These are phyloP conservation scores for Talaromyces rugulosus DNA, from an alignment of 2,329 filamentous ascomycete genomes.

Conservation along the genomic window DNA sequence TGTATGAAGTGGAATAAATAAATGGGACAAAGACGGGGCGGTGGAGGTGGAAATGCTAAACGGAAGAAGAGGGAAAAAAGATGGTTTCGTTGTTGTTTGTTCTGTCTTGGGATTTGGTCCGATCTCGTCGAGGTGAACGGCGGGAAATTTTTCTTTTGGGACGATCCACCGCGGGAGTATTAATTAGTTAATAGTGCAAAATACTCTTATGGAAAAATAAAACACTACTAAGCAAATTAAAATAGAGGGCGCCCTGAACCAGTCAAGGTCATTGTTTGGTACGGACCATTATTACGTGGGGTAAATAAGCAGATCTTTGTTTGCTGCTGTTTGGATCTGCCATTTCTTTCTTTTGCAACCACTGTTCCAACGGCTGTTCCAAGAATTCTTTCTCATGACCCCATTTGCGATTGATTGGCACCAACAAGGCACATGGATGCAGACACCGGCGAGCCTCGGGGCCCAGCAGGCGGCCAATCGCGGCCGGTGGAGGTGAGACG, in stretches of 20 bases:
- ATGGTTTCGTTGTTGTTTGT: constrained; percentile 14
- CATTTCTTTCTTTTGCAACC: too few relatives aligned
- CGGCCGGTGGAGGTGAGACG: neutral
- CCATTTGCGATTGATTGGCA: neutral
- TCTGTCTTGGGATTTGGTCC: constrained; percentile 10
- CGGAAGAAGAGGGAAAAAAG: neutral
- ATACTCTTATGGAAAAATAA: too few relatives aligned
- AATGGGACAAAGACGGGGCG: neutral
- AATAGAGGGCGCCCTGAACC: neutral
- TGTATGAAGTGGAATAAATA: neutral
- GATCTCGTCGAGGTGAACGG: neutral
- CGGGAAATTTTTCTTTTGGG: constrained; percentile 1
- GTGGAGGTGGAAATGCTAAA: too few relatives aligned
- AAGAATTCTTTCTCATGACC: too few relatives aligned
- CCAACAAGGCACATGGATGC: neutral
- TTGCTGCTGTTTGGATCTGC: too few relatives aligned
- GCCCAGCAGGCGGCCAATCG: neutral
- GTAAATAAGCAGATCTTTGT: too few relatives aligned
- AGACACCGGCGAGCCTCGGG: neutral
- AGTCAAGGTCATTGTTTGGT: neutral
- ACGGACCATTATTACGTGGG: neutral
- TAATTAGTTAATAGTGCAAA: neutral
- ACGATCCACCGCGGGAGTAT: neutral
- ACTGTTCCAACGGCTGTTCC: too few relatives aligned
- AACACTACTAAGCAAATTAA: too few relatives aligned